Conservation (phyloP, 2,329 filamentous ascomycete genomes). For the Apiospora sp. region DNA sequence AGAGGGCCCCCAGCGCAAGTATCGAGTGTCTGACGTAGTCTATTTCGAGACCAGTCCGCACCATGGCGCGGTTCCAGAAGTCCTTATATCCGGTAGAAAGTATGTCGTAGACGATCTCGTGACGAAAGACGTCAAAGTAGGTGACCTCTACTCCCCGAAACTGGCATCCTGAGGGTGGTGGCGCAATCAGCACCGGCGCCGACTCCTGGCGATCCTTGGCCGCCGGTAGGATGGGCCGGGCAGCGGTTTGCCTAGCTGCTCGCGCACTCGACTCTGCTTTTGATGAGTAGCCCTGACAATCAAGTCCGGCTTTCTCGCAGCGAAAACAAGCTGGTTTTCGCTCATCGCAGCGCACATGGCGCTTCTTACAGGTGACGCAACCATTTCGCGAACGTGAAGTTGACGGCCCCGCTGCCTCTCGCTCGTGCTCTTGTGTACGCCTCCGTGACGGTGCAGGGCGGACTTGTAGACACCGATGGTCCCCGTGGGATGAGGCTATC, state of each 20-base stretch:
- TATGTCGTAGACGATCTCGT: constrained; percentile 2
- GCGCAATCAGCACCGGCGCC: not conserved
- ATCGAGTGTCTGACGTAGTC: not conserved
- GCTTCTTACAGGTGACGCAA: constrained; percentile 13
- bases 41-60: not conserved
- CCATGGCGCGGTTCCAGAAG: constrained; percentile 3
- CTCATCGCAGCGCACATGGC: constrained; percentile 12
- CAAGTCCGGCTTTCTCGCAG: not conserved
- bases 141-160: not conserved
- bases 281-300: not conserved
- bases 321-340: not conserved
- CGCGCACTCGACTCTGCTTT: not conserved
- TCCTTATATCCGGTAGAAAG: not conserved
- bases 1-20: not conserved
- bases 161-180: not conserved
- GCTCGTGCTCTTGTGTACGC: not conserved
- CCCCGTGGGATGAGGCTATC: not conserved
- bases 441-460: not conserved
- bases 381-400: constrained; percentile 13
- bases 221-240: not conserved
- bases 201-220: not conserved
- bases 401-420: not conserved
- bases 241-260: not conserved
- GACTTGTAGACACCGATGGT: not conserved
- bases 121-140: constrained; percentile 9